phyloP scores from a whole-genome alignment of 192 early-diverging fungal species.

The Neocallimastix lanati region DNA sequence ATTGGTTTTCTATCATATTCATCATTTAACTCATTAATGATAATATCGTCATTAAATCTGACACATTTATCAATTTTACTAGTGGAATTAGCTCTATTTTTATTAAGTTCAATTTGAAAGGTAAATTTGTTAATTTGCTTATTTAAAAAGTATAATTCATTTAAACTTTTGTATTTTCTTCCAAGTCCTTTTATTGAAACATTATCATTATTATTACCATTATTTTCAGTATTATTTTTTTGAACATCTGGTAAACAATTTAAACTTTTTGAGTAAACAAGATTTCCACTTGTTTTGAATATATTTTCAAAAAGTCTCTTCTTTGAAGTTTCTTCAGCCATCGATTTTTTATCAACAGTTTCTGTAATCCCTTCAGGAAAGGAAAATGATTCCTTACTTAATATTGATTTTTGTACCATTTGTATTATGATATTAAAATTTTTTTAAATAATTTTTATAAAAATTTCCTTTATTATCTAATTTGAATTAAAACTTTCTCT shows the following conservation, averaged over 20 bases:
- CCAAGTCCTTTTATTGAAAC: neutral
- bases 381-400: no score
- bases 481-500: no score
- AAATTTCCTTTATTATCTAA: no score
- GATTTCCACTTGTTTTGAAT: neutral
- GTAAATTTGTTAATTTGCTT: neutral
- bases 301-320: neutral
- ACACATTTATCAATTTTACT: neutral
- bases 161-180: neutral
- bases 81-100: neutral
- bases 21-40: neutral
- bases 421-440: no score
- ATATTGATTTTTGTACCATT: no score
- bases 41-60: neutral
- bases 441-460: no score
- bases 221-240: neutral
- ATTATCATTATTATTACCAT: neutral
- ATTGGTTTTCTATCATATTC: neutral
- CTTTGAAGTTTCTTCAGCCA: neutral
- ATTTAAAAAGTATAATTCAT: neutral
- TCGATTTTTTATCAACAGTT: no score
- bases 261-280: neutral
- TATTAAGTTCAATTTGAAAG: neutral
- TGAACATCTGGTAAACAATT: neutral
- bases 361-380: no score